Conservation (phyloP, 169 alveolate genomes). For the Sarcocystis neurona region DNA sequence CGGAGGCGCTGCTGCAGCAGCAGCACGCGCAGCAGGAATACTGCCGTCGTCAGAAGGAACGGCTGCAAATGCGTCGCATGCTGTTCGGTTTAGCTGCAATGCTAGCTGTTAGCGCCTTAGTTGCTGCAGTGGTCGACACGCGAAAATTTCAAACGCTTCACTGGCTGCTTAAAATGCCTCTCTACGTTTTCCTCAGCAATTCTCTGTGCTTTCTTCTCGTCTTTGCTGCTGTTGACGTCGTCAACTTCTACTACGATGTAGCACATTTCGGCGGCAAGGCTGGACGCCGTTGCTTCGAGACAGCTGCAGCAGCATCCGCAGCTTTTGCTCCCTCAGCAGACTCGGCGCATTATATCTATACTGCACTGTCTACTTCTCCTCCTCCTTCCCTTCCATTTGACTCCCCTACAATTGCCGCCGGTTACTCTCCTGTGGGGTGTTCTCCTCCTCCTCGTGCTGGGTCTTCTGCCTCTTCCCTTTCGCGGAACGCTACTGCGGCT, state of each 20-base stretch:
- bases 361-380: too few species aligned
- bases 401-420: too few species aligned
- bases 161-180: conserved; percentile 19
- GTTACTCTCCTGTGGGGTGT: too few species aligned
- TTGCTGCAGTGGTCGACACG: conserved; percentile 15
- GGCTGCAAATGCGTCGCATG: neutral
- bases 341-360: too few species aligned
- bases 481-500: too few species aligned
- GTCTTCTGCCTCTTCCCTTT: too few species aligned
- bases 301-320: too few species aligned
- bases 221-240: conserved; percentile 27
- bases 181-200: conserved; percentile 13
- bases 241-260: conserved; percentile 35
- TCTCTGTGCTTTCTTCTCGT: conserved; percentile 1
- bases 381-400: too few species aligned
- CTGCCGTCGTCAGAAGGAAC: too few species aligned
- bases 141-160: neutral
- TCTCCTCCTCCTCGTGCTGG: too few species aligned
- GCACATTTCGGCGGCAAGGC: neutral
- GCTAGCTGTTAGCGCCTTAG: neutral
- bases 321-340: too few species aligned
- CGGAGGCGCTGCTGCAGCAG: neutral
- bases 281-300: too few species aligned
- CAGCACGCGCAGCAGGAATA: neutral
- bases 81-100: conserved; percentile 9